Evolutionary conservation across 1,284 basidiomycete species (phyloP).

Genomic region (Vanrija humicola): DNA sequence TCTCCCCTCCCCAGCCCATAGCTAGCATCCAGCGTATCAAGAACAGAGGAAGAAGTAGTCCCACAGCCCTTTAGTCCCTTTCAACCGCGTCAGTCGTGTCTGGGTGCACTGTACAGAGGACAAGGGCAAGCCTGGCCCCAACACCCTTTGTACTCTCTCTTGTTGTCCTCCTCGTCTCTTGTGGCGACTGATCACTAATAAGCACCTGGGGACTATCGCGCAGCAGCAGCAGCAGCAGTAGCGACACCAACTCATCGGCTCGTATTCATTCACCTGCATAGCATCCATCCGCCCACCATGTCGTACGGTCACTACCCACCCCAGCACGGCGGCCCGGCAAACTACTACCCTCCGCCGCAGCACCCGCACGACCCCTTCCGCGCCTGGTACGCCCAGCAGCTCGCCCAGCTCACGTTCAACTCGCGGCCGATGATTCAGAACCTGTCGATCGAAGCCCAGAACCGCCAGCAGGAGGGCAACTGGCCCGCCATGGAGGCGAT

Average conservation of each 20-base stretch:
- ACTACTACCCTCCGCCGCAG: conserved; percentile 1
- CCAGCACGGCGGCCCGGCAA: background rate
- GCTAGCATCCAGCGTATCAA: too few relatives aligned
- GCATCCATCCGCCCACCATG: background rate
- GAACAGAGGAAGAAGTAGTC: too few relatives aligned
- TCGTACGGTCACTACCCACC: conserved; percentile 5
- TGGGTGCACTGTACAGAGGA: too few relatives aligned
- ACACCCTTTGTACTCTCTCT: background rate
- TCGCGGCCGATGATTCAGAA: conserved; percentile 93
- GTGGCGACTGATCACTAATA: conserved; percentile 12
- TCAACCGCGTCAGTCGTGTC: too few relatives aligned
- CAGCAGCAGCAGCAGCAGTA: too few relatives aligned
- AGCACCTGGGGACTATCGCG: background rate
- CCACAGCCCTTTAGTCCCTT: too few relatives aligned
- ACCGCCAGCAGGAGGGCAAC: conserved; percentile 57
- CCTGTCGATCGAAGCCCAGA: conserved; percentile 90
- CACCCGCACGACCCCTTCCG: conserved; percentile 38
- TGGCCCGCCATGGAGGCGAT: conserved; percentile 73
- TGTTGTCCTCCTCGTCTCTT: background rate
- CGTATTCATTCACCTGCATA: background rate
- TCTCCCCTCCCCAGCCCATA: too few relatives aligned
- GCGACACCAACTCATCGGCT: conserved; percentile 4
- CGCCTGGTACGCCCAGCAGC: conserved; percentile 65
- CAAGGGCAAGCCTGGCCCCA: too few relatives aligned
- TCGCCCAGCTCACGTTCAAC: conserved; percentile 86